Percentiles rank a stretch among this genome's conserved stretches.
Evolutionary conservation across 768 basidiomycete genomes (phyloP).

Genomic region (Asterophora parasitica): DNA sequence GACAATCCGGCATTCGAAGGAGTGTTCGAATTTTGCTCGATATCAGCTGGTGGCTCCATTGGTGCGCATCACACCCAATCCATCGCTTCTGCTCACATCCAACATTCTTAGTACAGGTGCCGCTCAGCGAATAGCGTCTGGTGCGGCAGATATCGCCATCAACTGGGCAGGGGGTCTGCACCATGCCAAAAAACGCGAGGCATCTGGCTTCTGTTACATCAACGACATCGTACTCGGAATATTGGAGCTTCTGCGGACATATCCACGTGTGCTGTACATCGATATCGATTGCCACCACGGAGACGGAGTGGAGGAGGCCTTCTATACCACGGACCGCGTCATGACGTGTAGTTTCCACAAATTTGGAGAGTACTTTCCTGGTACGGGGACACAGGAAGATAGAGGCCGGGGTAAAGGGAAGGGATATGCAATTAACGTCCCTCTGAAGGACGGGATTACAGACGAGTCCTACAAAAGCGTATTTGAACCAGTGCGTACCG

Average conservation of each 20-base stretch:
- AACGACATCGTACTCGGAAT: slow-evolving; percentile 97
- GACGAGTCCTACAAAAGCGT: slow-evolving; percentile 83
- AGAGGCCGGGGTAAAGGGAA: slow-evolving; percentile 78
- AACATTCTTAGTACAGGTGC: slow-evolving; percentile 45
- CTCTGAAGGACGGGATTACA: slow-evolving; percentile 89
- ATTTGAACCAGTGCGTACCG: slow-evolving; percentile 80
- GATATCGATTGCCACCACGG: slow-evolving; percentile 99
- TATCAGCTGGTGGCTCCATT: slow-evolving; percentile 94
- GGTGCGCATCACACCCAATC: slow-evolving; percentile 38
- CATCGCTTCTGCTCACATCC: not conserved
- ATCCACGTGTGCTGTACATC: slow-evolving; percentile 89
- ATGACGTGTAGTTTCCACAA: slow-evolving; percentile 98
- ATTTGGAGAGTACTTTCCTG: slow-evolving; percentile 93
- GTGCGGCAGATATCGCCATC: slow-evolving; percentile 87
- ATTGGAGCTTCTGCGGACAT: slow-evolving; percentile 80
- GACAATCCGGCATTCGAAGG: slow-evolving; percentile 98
- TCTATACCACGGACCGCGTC: slow-evolving; percentile 95
- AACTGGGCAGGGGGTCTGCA: slow-evolving; percentile 99
- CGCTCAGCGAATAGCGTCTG: slow-evolving; percentile 76
- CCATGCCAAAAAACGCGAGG: slow-evolving; percentile 99
- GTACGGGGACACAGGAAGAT: slow-evolving; percentile 83
- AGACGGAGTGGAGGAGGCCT: slow-evolving; percentile 99
- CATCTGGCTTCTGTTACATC: slow-evolving; percentile 98
- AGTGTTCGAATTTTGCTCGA: slow-evolving; percentile 93
- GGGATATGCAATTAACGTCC: slow-evolving; percentile 90